phyloP scores from a whole-genome alignment of 2,329 filamentous ascomycete species.

The Beauveria asiatica region DNA sequence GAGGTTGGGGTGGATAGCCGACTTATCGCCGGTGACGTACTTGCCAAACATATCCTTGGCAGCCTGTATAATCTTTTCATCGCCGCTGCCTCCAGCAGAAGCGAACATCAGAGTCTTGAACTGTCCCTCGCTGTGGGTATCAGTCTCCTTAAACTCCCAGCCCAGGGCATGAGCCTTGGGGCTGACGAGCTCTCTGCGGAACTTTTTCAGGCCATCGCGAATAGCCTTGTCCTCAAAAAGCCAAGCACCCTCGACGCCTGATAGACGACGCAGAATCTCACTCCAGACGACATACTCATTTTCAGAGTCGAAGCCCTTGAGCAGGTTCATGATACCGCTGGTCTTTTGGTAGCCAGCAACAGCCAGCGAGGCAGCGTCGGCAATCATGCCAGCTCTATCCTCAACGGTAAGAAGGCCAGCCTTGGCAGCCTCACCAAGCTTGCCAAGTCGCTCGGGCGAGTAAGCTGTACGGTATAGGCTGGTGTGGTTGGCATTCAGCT shows the following conservation, averaged over 20 bases:
- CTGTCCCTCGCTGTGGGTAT: conserved; percentile 86
- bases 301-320: conserved; percentile 78
- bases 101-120: conserved; percentile 92
- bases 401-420: conserved; percentile 64
- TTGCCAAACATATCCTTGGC: conserved; percentile 86
- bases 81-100: conserved; percentile 70
- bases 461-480: conserved; percentile 90
- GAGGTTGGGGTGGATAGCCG: conserved; percentile 86
- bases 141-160: conserved; percentile 76
- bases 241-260: conserved; percentile 76
- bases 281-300: conserved; percentile 91
- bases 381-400: conserved; percentile 90
- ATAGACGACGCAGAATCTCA: conserved; percentile 74
- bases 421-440: conserved; percentile 81
- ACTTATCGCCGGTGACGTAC: conserved; percentile 69
- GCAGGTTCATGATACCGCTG: conserved; percentile 73
- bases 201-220: conserved; percentile 70
- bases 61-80: conserved; percentile 67
- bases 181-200: conserved; percentile 70
- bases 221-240: conserved; percentile 63
- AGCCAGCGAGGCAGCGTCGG: conserved; percentile 82
- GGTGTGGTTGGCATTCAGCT: conserved; percentile 91
- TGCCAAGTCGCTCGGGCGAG: conserved; percentile 70
- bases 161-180: conserved; percentile 78
- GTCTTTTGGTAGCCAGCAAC: conserved; percentile 90